Evolutionary conservation across 345 rosid species (phyloP).

Genomic region (Lepidium africanum): DNA sequence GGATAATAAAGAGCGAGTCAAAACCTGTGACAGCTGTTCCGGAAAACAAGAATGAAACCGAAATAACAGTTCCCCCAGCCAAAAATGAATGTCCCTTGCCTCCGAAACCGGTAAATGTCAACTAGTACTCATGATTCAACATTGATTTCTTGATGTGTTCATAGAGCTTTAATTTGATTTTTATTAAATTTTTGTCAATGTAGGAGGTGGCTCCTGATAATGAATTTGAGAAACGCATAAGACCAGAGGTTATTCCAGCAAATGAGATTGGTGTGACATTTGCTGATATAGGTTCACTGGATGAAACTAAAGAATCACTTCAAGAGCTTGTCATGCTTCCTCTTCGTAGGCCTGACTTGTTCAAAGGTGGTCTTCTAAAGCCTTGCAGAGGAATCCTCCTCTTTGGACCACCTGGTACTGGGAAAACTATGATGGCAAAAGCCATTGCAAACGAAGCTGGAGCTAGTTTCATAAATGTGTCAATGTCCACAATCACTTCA

Average conservation of each 20-base stretch:
- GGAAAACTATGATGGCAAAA: conserved; percentile 98
- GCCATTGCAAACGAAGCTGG: conserved; percentile 99
- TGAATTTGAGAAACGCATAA: conserved; percentile 92
- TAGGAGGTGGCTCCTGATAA: conserved; percentile 88
- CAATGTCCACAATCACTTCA: conserved; percentile 98
- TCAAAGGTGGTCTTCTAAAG: conserved; percentile 95
- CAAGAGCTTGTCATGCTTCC: conserved; percentile 99
- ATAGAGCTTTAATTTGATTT: background rate
- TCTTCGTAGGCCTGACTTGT: conserved; percentile 92
- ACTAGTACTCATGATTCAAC: background rate
- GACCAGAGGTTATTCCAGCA: conserved; percentile 98
- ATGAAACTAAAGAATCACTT: conserved; percentile 89
- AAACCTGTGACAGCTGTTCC: conserved; percentile 36
- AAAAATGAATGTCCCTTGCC: conserved; percentile 58
- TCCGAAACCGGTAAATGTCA: conserved; percentile 49
- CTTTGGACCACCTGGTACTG: conserved; percentile 99
- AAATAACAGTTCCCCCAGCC: conserved; percentile 26
- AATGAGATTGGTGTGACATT: conserved; percentile 95
- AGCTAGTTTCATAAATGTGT: conserved; percentile 97
- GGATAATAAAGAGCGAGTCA: conserved; percentile 31
- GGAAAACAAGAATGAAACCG: conserved; percentile 17
- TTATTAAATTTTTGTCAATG: background rate
- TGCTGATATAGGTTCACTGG: conserved; percentile 89
- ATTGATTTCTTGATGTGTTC: background rate
- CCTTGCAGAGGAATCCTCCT: conserved; percentile 97